Evolutionary conservation across 2,329 filamentous ascomycete species (phyloP).

Genomic region (Exophiala lecanii-corni): DNA sequence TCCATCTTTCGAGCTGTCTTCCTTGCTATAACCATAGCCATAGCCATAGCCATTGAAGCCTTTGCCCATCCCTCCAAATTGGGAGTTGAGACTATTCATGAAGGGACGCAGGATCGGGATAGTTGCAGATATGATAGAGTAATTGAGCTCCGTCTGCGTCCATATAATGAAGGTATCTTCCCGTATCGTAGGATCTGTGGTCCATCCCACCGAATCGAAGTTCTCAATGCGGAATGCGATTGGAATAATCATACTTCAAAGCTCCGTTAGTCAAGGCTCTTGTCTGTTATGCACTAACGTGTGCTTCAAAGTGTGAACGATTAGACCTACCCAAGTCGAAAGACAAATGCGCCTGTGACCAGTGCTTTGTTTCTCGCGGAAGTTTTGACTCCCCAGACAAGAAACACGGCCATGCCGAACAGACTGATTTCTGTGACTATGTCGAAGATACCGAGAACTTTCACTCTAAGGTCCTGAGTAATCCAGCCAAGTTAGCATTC

Average conservation of each 20-base stretch:
- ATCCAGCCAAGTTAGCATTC: constrained; percentile 21
- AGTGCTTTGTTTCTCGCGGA: constrained; percentile 31
- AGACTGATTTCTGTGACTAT: constrained; percentile 34
- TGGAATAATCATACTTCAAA: constrained; percentile 36
- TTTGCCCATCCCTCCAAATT: constrained; percentile 18
- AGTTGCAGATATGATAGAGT: constrained; percentile 35
- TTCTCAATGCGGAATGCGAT: constrained; percentile 34
- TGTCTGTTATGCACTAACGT: no score
- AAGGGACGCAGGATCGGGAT: constrained; percentile 36
- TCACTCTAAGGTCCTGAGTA: constrained; percentile 27
- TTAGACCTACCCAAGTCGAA: constrained; percentile 35
- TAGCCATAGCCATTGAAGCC: constrained; percentile 6
- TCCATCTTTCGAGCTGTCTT: background rate
- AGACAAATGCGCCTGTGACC: constrained; percentile 34
- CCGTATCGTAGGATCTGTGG: constrained; percentile 34
- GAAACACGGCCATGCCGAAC: constrained; percentile 29
- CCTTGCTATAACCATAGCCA: constrained; percentile 13
- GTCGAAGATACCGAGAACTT: constrained; percentile 34
- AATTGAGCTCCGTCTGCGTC: constrained; percentile 35
- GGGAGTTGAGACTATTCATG: constrained; percentile 27
- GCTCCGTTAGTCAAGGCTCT: no score
- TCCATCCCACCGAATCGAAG: constrained; percentile 29
- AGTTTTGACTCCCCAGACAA: constrained; percentile 33
- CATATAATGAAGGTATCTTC: constrained; percentile 33
- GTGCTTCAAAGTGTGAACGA: no score